Evolutionary conservation across 2,329 filamentous ascomycete genomes (phyloP).

Genomic region (Alternaria angustiovoidea): DNA sequence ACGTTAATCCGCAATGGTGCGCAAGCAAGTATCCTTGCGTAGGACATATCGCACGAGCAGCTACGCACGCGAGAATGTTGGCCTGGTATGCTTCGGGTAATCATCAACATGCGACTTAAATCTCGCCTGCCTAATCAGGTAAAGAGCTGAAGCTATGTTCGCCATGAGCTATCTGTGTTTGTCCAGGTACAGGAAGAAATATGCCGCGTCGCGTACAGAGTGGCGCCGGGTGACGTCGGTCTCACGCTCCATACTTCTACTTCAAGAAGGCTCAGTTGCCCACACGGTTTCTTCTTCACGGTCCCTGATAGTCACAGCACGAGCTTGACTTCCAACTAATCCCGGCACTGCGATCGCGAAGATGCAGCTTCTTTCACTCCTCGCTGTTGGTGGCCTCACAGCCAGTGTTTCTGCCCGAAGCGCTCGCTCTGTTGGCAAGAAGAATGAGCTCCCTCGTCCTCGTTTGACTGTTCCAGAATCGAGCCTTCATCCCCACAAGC

Average conservation of each 20-base stretch:
- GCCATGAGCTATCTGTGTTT: constrained; percentile 18
- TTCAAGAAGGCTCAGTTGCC: constrained; percentile 10
- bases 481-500: constrained; percentile 31
- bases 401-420: constrained; percentile 39
- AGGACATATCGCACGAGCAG: background rate
- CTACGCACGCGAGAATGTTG: background rate
- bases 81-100: background rate
- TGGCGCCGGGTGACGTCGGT: constrained; percentile 20
- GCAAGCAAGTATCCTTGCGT: background rate
- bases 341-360: constrained; percentile 1
- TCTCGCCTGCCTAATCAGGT: constrained; percentile 25
- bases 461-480: constrained; percentile 31
- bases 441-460: constrained; percentile 37
- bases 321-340: constrained; percentile 6
- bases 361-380: constrained; percentile 46
- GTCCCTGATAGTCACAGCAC: constrained; percentile 9
- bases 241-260: background rate
- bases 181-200: constrained; percentile 14
- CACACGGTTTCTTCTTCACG: constrained; percentile 4
- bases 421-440: constrained; percentile 41
- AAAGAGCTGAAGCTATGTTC: constrained; percentile 12
- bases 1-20: background rate
- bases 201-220: constrained; percentile 12
- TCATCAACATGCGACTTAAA: background rate
- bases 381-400: constrained; percentile 41